phyloP scores from a whole-genome alignment of 345 rosid species.

The Eucalyptus decipiens region DNA sequence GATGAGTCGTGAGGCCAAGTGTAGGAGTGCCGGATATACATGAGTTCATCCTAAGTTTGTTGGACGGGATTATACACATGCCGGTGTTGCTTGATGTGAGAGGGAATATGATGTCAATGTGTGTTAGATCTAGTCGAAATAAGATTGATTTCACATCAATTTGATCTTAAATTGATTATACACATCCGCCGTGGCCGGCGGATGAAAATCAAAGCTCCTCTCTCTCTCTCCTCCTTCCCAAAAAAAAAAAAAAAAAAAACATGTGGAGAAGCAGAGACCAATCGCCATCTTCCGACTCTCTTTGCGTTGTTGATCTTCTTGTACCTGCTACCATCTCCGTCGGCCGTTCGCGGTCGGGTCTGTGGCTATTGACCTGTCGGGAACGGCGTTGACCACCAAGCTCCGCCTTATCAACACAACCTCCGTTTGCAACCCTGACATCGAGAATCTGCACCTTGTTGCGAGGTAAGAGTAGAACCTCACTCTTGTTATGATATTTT shows the following conservation, averaged over 20 bases:
- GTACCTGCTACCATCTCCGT: not conserved
- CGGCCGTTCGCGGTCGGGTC: not conserved
- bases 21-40: too few relatives aligned
- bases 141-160: too few relatives aligned
- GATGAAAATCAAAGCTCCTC: not conserved
- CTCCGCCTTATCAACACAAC: not conserved
- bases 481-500: too few relatives aligned
- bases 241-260: too few relatives aligned
- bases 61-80: too few relatives aligned
- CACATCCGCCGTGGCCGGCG: not conserved
- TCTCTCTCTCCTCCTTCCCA: accelerated
- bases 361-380: not conserved
- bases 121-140: too few relatives aligned
- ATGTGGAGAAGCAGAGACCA: not conserved
- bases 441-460: not conserved
- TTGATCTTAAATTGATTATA: too few relatives aligned
- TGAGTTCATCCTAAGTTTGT: too few relatives aligned
- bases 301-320: not conserved
- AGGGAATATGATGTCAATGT: too few relatives aligned
- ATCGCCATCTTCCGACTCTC: not conserved
- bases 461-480: not conserved
- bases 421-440: not conserved
- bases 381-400: not conserved
- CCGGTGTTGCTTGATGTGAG: too few relatives aligned
- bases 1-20: too few relatives aligned